Percentiles rank a stretch among this genome's conserved stretches.
These are phyloP conservation scores for Fermentozyma sake DNA, from an alignment of 1,139 yeast genomes.

Conservation along the genomic window DNA sequence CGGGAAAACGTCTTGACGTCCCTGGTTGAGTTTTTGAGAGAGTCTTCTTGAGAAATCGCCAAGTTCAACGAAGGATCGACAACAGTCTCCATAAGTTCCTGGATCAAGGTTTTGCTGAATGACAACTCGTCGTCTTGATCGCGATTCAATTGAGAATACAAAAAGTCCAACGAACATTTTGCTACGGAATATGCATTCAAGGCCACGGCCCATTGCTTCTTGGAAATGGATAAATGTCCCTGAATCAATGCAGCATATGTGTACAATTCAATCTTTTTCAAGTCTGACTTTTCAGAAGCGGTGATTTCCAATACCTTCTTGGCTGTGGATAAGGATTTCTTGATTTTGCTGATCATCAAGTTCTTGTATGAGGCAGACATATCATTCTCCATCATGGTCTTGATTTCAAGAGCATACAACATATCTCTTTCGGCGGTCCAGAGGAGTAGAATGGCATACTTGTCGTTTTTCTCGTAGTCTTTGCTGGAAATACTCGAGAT, in stretches of 20 bases:
- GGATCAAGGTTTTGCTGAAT: conserved; percentile 41
- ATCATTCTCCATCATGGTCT: conserved; percentile 48
- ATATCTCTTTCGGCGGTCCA: conserved; percentile 65
- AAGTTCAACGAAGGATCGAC: conserved; percentile 68
- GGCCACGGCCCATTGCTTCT: conserved; percentile 55
- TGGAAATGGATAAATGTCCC: conserved; percentile 56
- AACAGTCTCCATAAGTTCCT: conserved; percentile 54
- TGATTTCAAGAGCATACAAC: conserved; percentile 64
- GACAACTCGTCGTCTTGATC: conserved; percentile 14
- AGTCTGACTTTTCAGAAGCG: conserved; percentile 23
- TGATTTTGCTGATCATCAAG: conserved; percentile 62
- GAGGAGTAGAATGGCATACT: conserved; percentile 47
- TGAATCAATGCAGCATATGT: conserved; percentile 56
- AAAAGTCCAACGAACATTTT: conserved; percentile 54
- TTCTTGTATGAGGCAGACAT: conserved; percentile 39
- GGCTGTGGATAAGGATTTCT: conserved; percentile 51
- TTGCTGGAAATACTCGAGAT: conserved; percentile 36
- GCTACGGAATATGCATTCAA: conserved; percentile 54
- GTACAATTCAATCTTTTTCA: conserved; percentile 50
- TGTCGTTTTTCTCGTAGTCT: conserved; percentile 43
- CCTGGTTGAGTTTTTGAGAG: conserved; percentile 19
- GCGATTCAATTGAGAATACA: conserved; percentile 21
- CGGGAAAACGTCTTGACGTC: conserved; percentile 49
- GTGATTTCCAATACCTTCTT: conserved; percentile 41
- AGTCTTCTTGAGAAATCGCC: conserved; percentile 44